These are phyloP conservation scores for Atkinsonella hypoxylon DNA, from an alignment of 2,329 filamentous ascomycete species.

Conservation along the genomic window DNA sequence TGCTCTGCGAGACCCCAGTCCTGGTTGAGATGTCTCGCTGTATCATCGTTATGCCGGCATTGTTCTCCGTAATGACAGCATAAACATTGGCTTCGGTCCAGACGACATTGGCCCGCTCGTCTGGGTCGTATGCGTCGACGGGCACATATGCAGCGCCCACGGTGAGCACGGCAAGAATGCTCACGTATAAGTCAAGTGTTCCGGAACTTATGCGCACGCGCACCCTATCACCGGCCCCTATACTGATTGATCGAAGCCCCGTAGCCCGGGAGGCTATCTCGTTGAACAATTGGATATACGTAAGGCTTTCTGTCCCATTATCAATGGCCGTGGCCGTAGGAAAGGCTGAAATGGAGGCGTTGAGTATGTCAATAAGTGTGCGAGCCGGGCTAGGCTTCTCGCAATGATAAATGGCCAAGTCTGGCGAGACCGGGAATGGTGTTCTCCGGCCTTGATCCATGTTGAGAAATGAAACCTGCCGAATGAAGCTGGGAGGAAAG, in stretches of 20 bases:
- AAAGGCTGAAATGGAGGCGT: conserved; percentile 2
- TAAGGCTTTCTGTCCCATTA: conserved; percentile 5
- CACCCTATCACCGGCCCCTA: conserved; percentile 9
- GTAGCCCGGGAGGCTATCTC: background rate
- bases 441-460: background rate
- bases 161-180: conserved; percentile 9
- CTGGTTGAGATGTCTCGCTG: background rate
- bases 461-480: background rate
- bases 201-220: conserved; percentile 10
- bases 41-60: conserved; percentile 3
- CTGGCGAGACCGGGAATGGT: background rate
- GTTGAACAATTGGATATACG: conserved; percentile 3
- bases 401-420: conserved; percentile 5
- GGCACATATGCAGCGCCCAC: conserved; percentile 11
- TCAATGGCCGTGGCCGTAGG: conserved; percentile 8
- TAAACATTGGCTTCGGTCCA: conserved; percentile 10
- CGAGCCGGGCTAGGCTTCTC: conserved; percentile 2
- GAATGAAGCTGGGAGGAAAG: background rate
- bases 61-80: conserved; percentile 8
- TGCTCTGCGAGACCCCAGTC: background rate
- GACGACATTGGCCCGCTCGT: conserved; percentile 10
- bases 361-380: conserved; percentile 11
- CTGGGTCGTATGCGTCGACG: conserved; percentile 11
- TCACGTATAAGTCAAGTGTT: conserved; percentile 8
- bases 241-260: conserved; percentile 1